Evolutionary conservation across 305 asterid species (phyloP).

Genomic region (Solanum hybrid): DNA sequence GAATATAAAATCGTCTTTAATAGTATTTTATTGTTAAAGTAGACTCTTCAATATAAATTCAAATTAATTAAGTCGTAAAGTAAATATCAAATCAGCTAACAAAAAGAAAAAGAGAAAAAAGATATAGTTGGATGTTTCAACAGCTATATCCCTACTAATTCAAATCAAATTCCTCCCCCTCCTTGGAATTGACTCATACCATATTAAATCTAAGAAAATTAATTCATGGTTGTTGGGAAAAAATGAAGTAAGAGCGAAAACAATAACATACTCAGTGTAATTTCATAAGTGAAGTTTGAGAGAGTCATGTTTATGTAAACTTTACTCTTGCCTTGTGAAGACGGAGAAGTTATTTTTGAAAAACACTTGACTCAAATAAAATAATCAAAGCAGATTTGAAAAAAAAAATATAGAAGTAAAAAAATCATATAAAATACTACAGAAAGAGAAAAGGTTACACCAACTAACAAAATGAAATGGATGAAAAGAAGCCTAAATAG

Average conservation of each 20-base stretch:
- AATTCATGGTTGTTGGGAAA: neutral
- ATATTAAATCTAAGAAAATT: neutral
- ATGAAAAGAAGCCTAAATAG: neutral
- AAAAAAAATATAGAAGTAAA: neutral
- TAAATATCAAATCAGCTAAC: neutral
- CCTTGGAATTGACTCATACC: neutral
- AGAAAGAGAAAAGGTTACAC: neutral
- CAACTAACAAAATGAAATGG: neutral
- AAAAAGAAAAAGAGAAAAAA: neutral
- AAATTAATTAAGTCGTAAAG: neutral
- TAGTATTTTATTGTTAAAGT: neutral
- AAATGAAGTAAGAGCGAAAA: neutral
- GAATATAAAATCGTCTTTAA: neutral
- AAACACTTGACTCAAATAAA: neutral
- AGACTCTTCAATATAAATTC: neutral
- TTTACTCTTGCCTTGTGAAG: neutral
- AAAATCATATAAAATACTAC: neutral
- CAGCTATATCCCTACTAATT: neutral
- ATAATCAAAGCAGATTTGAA: neutral
- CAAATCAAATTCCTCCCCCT: neutral
- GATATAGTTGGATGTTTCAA: neutral
- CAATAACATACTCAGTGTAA: rapidly evolving
- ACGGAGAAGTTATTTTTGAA: neutral
- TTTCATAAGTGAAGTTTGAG: neutral
- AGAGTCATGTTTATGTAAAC: neutral